phyloP scores from a whole-genome alignment of 352 stramenopile species.

The Globisporangium polare region DNA sequence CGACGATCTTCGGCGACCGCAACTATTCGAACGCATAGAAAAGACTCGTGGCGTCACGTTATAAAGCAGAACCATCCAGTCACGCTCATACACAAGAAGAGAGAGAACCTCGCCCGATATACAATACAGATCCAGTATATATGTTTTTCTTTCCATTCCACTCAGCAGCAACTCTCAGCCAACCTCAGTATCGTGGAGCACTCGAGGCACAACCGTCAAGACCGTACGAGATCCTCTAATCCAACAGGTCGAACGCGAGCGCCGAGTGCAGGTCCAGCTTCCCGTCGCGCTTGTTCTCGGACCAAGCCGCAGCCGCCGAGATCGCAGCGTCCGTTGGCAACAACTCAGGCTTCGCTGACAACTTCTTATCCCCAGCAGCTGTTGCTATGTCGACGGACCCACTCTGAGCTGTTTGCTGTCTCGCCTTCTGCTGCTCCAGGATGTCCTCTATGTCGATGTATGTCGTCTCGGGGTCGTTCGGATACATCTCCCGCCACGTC shows the following conservation, averaged over 20 bases:
- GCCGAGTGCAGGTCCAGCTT: constrained; percentile 48
- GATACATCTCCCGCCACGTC: constrained; percentile 79
- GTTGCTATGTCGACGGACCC: constrained; percentile 11
- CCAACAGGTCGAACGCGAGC: constrained; percentile 62
- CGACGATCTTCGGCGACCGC: constrained; percentile 96
- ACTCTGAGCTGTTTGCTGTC: constrained; percentile 23
- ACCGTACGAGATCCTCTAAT: constrained; percentile 2
- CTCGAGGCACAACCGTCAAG: neutral
- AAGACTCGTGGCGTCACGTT: neutral
- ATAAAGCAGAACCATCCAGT: neutral
- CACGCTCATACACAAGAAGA: neutral
- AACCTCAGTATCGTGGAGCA: neutral
- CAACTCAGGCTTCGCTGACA: constrained; percentile 13
- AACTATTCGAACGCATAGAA: constrained; percentile 79
- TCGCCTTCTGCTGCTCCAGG: constrained; percentile 39
- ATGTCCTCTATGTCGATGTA: constrained; percentile 79
- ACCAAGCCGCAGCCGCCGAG: constrained; percentile 47
- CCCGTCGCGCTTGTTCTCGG: constrained; percentile 26
- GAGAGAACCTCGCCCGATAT: neutral
- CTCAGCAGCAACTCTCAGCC: too few species aligned
- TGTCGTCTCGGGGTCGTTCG: constrained; percentile 66
- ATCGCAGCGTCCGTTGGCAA: constrained; percentile 40
- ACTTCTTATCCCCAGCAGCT: neutral
- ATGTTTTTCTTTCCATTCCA: neutral
- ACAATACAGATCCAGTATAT: constrained; percentile 3